These are phyloP conservation scores for Hypoxylon rickii DNA, from an alignment of 495 filamentous ascomycete genomes.

Conservation along the genomic window DNA sequence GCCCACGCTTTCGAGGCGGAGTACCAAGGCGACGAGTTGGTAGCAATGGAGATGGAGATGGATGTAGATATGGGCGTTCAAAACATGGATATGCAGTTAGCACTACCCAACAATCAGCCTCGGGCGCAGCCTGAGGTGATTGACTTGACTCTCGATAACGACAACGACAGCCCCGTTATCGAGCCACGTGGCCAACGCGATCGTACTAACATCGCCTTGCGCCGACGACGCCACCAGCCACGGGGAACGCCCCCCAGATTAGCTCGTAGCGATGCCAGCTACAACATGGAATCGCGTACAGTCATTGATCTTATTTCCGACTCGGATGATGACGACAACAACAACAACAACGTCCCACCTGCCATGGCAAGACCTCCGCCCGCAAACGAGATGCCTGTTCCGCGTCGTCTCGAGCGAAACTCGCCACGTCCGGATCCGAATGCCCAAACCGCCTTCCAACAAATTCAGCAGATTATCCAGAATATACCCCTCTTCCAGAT, in stretches of 20 bases:
- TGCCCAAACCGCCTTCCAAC: neutral
- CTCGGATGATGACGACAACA: constrained; percentile 39
- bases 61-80: neutral
- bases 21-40: constrained; percentile 28
- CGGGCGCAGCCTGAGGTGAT: constrained; percentile 37
- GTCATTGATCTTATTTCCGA: constrained; percentile 40
- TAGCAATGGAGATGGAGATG: constrained; percentile 30
- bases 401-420: neutral
- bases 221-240: constrained; percentile 39
- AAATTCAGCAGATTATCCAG: neutral
- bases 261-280: constrained; percentile 47
- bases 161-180: constrained; percentile 33
- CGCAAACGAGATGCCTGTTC: neutral
- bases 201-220: constrained; percentile 33
- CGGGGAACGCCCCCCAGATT: constrained; percentile 43
- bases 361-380: neutral
- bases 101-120: no score
- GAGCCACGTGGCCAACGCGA: constrained; percentile 4
- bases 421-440: neutral
- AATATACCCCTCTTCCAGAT: neutral
- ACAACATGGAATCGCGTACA: constrained; percentile 35
- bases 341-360: no score
- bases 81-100: constrained; percentile 9
- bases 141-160: constrained; percentile 51
- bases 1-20: neutral